A percentile compares a stretch with the other conserved stretches of the same genome.
These are phyloP conservation scores for Phyllosticta citrichinensis DNA, from an alignment of 2,329 filamentous ascomycete species.

Conservation along the genomic window DNA sequence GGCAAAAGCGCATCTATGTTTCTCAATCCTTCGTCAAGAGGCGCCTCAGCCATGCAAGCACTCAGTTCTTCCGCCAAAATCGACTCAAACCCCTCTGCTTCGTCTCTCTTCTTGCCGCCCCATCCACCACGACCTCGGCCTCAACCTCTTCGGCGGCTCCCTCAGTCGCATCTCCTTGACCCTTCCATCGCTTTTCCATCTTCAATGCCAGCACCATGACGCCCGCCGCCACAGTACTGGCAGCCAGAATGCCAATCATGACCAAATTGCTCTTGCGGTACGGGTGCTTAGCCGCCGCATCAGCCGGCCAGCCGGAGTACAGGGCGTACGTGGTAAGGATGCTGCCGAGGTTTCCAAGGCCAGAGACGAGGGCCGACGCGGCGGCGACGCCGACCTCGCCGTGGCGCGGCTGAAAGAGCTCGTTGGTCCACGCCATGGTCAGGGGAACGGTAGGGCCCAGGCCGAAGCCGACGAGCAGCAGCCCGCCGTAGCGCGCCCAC, in stretches of 20 bases:
- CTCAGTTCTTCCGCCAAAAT: conserved; percentile 17
- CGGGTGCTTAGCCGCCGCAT: conserved; percentile 56
- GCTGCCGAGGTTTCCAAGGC: conserved; percentile 75
- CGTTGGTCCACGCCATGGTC: conserved; percentile 87
- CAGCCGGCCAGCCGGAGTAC: conserved; percentile 76
- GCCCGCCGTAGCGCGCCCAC: conserved; percentile 78
- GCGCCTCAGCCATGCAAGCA: neutral
- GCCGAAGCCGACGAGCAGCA: conserved; percentile 75
- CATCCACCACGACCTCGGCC: conserved; percentile 48
- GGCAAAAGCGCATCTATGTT: too few relatives aligned
- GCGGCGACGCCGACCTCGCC: conserved; percentile 86
- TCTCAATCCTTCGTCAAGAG: neutral
- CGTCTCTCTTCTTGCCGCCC: conserved; percentile 31
- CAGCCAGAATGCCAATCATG: conserved; percentile 76
- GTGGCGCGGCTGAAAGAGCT: conserved; percentile 82
- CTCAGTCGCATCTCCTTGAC: neutral
- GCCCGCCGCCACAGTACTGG: conserved; percentile 64
- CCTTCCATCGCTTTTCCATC: conserved; percentile 14
- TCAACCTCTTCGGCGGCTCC: conserved; percentile 23
- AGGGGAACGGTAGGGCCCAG: conserved; percentile 85
- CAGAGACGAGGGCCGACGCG: conserved; percentile 75
- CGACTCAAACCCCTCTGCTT: conserved; percentile 31
- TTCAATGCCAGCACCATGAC: conserved; percentile 57
- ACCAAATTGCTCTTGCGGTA: conserved; percentile 76
- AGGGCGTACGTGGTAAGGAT: conserved; percentile 83